A percentile compares a stretch with the other conserved stretches of the same genome.
phyloP scores from a whole-genome alignment of 2,329 filamentous ascomycete species.

The Ceratocystis papillata region DNA sequence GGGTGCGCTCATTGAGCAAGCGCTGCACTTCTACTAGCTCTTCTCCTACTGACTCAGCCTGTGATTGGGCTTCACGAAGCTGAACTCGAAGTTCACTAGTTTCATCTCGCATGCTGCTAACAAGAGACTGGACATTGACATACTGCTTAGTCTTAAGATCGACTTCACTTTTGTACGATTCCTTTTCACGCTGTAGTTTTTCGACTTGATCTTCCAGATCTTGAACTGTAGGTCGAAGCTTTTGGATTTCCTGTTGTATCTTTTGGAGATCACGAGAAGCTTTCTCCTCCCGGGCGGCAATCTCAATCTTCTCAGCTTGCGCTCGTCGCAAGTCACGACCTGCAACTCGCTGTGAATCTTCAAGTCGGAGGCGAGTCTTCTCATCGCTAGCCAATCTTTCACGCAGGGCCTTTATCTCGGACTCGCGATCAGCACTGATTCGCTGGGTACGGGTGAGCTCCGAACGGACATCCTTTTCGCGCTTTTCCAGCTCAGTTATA shows the following conservation, averaged over 20 bases:
- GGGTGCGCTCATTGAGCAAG: conserved; percentile 72
- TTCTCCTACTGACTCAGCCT: conserved; percentile 80
- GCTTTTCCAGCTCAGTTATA: conserved; percentile 65
- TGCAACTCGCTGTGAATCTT: conserved; percentile 64
- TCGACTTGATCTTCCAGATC: conserved; percentile 64
- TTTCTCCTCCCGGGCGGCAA: conserved; percentile 62
- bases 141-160: conserved; percentile 80
- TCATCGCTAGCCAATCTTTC: conserved; percentile 70
- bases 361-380: conserved; percentile 57
- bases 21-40: conserved; percentile 82
- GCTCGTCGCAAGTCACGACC: conserved; percentile 67
- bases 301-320: conserved; percentile 69
- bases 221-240: conserved; percentile 49
- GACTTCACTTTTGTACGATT: conserved; percentile 62
- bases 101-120: conserved; percentile 90
- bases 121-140: conserved; percentile 68
- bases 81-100: conserved; percentile 78
- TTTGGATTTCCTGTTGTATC: conserved; percentile 61
- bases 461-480: conserved; percentile 67
- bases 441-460: conserved; percentile 63
- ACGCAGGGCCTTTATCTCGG: conserved; percentile 64
- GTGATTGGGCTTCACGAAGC: conserved; percentile 75
- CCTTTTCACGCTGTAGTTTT: conserved; percentile 57
- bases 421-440: conserved; percentile 60
- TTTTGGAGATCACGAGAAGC: conserved; percentile 57